Percentiles rank a stretch among this genome's conserved stretches.
Conservation (phyloP, 768 basidiomycete species). For the Termitomyces sp. region DNA sequence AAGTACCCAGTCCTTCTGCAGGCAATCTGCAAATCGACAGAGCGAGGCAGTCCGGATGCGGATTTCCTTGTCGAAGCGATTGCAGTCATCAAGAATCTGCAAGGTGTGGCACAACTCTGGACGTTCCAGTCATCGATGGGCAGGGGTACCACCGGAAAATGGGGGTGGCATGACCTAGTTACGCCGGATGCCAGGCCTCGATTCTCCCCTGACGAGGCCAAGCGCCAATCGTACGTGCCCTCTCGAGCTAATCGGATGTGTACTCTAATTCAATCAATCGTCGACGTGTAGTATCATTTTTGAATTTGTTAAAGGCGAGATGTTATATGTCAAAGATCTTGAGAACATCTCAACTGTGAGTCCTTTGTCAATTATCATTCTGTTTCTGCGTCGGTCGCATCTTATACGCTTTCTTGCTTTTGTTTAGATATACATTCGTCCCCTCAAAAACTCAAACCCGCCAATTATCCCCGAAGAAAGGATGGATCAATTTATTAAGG, state of each 20-base stretch:
- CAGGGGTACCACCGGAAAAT: constrained; percentile 69
- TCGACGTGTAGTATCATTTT: constrained; percentile 68
- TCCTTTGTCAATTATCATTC: constrained; percentile 4
- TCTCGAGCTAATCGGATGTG: background rate
- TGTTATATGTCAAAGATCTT: constrained; percentile 93
- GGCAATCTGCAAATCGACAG: constrained; percentile 82
- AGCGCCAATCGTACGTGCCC: constrained; percentile 77
- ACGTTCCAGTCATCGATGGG: constrained; percentile 92
- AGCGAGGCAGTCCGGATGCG: constrained; percentile 72
- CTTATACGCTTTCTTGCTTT: background rate
- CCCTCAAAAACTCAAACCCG: constrained; percentile 68
- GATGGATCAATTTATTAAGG: constrained; percentile 72
- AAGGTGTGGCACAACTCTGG: constrained; percentile 73
- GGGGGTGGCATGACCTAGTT: constrained; percentile 89
- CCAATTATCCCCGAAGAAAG: constrained; percentile 72
- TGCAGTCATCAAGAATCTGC: constrained; percentile 75
- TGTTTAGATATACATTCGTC: constrained; percentile 74
- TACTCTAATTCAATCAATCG: background rate
- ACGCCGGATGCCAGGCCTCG: constrained; percentile 51
- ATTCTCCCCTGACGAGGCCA: constrained; percentile 69
- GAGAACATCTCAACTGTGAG: constrained; percentile 79
- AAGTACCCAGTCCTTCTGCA: constrained; percentile 84
- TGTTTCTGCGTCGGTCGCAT: background rate
- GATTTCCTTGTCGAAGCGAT: constrained; percentile 81
- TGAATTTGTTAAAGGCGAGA: constrained; percentile 93